A percentile compares a stretch with the other conserved stretches of the same genome.
Evolutionary conservation across 2,329 filamentous ascomycete species (phyloP).

Genomic region (Sporothrix luriei): DNA sequence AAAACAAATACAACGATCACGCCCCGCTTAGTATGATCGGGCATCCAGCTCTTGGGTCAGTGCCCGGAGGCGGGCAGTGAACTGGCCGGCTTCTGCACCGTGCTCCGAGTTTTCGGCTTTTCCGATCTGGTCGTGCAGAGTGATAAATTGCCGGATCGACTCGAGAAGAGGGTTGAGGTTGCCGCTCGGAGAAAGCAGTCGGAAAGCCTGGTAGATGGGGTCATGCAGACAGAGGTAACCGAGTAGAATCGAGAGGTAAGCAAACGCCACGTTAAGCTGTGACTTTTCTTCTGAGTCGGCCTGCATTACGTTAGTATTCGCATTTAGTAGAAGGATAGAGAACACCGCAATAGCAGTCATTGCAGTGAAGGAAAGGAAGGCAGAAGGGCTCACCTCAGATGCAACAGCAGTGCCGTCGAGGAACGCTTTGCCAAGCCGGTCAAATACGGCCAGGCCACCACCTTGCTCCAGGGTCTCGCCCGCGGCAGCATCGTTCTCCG

Average conservation of each 20-base stretch:
- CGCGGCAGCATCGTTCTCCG: slow-evolving; percentile 72
- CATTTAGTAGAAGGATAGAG: neutral
- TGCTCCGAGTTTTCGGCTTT: slow-evolving; percentile 45
- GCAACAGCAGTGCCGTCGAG: slow-evolving; percentile 66
- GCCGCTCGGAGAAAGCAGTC: slow-evolving; percentile 47
- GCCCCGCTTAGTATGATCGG: neutral
- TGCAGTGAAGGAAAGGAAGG: neutral
- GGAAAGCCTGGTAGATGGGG: slow-evolving; percentile 50
- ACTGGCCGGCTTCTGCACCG: slow-evolving; percentile 41
- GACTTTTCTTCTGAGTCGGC: slow-evolving; percentile 73
- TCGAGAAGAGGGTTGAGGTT: slow-evolving; percentile 52
- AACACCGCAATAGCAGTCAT: too few species aligned
- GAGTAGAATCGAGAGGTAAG: slow-evolving; percentile 81
- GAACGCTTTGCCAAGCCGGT: slow-evolving; percentile 66
- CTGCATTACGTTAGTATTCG: slow-evolving; percentile 46
- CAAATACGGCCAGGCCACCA: slow-evolving; percentile 45
- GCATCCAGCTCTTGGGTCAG: slow-evolving; percentile 47
- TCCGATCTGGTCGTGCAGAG: slow-evolving; percentile 55
- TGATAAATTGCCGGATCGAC: slow-evolving; percentile 59
- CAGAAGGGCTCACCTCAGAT: slow-evolving; percentile 61
- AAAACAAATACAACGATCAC: neutral
- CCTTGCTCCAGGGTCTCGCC: slow-evolving; percentile 50
- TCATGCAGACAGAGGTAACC: slow-evolving; percentile 72
- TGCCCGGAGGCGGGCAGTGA: slow-evolving; percentile 46
- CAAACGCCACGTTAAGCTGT: slow-evolving; percentile 78